Conservation (phyloP, 352 stramenopile species). For the Thalassiosira livingstoniorum region DNA sequence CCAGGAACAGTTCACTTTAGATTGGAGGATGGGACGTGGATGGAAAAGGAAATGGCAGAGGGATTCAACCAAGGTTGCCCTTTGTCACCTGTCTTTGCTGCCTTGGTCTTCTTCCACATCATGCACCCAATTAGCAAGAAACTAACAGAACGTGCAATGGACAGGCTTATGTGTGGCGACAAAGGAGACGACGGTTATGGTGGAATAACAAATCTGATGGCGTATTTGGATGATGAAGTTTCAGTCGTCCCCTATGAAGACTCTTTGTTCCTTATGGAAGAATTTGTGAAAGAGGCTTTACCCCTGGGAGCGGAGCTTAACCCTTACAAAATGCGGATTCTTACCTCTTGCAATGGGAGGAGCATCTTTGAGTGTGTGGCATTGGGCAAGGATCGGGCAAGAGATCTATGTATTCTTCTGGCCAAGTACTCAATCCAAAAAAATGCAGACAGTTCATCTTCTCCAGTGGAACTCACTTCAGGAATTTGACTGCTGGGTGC, state of each 20-base stretch:
- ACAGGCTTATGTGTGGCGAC: neutral
- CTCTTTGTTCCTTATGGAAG: neutral
- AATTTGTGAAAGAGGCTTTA: neutral
- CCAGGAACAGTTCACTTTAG: neutral
- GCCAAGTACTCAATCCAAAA: too few relatives aligned
- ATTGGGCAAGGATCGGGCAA: too few relatives aligned
- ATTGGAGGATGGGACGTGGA: conserved; percentile 8
- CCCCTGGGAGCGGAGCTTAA: neutral
- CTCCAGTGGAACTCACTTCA: neutral
- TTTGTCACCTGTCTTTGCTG: neutral
- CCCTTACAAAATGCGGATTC: neutral
- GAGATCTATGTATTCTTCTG: too few relatives aligned
- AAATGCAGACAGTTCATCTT: neutral
- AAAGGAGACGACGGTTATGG: neutral
- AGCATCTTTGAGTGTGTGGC: too few relatives aligned
- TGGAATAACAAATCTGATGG: neutral
- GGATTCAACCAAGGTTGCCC: neutral
- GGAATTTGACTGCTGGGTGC: neutral
- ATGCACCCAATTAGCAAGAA: too few relatives aligned
- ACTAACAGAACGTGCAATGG: neutral
- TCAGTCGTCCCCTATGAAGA: neutral
- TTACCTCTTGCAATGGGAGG: neutral
- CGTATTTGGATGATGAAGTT: too few relatives aligned
- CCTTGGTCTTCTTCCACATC: neutral
- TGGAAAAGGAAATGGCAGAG: neutral